Percentiles rank a stretch among this genome's conserved stretches.
These are phyloP conservation scores for Psilocybe cubensis DNA, from an alignment of 768 basidiomycete species.

Conservation along the genomic window DNA sequence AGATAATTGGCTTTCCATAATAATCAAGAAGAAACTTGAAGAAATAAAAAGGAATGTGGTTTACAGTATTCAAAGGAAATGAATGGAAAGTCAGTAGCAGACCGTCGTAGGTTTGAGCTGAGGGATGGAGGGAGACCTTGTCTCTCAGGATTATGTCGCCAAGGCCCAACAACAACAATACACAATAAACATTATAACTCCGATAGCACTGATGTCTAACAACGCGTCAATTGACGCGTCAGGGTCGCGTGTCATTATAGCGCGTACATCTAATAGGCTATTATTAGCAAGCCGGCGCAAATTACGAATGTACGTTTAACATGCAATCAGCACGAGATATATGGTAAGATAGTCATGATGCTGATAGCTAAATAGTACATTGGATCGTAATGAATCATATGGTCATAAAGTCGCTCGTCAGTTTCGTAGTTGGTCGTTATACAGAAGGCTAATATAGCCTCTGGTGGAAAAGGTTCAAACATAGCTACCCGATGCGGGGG, in stretches of 20 bases:
- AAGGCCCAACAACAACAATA: slow-evolving; percentile 8
- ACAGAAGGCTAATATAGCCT: background rate
- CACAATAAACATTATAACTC: slow-evolving; percentile 16
- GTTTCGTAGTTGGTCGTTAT: background rate
- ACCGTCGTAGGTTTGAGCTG: background rate
- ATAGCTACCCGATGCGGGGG: background rate
- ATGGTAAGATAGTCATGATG: too few species aligned
- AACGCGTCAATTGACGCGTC: slow-evolving; percentile 22
- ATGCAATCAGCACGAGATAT: too few species aligned
- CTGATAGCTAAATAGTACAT: too few species aligned
- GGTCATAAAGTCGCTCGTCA: background rate
- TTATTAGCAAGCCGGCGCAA: too few species aligned
- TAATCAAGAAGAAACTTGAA: slow-evolving; percentile 1
- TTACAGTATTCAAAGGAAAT: slow-evolving; percentile 2
- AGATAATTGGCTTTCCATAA: slow-evolving; percentile 20
- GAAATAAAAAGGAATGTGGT: slow-evolving; percentile 8
- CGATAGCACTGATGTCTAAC: slow-evolving; percentile 20
- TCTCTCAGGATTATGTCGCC: slow-evolving; percentile 1
- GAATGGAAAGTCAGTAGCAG: background rate
- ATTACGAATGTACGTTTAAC: too few species aligned
- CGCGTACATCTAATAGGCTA: background rate
- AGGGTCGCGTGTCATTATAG: slow-evolving; percentile 1
- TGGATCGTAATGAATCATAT: background rate
- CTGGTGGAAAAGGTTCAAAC: background rate
- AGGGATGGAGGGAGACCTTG: background rate